Evolutionary conservation across 495 filamentous ascomycete species (phyloP).

Genomic region (Penicillium coprophilum): DNA sequence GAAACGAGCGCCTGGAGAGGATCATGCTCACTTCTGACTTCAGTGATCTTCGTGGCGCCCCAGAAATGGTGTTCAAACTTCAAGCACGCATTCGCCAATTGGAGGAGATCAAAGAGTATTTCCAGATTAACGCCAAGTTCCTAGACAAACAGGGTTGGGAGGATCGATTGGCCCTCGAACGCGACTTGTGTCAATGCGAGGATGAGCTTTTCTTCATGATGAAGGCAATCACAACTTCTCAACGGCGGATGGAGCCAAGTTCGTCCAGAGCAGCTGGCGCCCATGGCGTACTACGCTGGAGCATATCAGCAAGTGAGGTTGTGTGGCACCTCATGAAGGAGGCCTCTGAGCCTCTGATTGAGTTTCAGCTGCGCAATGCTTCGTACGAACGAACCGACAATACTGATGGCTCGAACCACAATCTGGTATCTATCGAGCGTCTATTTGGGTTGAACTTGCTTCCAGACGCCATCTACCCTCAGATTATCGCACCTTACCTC

Average conservation of each 20-base stretch:
- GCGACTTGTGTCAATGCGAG: constrained; percentile 83
- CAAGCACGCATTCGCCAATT: constrained; percentile 91
- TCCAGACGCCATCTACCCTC: constrained; percentile 86
- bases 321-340: constrained; percentile 95
- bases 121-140: constrained; percentile 86
- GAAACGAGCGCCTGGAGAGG: constrained; percentile 90
- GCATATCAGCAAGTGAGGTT: constrained; percentile 85
- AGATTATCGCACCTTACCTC: constrained; percentile 88
- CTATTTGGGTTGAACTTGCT: constrained; percentile 86
- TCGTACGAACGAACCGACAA: constrained; percentile 94
- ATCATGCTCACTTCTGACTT: constrained; percentile 99
- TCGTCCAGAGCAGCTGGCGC: constrained; percentile 70
- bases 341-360: constrained; percentile 81
- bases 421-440: constrained; percentile 79
- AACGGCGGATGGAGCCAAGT: constrained; percentile 71
- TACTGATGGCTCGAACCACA: constrained; percentile 92
- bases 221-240: constrained; percentile 97
- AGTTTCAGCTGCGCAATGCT: constrained; percentile 87
- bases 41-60: constrained; percentile 90
- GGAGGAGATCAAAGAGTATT: constrained; percentile 94
- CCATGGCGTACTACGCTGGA: constrained; percentile 81
- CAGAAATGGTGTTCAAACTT: constrained; percentile 87
- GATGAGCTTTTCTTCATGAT: constrained; percentile 99
- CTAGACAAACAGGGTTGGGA: constrained; percentile 90
- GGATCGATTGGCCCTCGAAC: constrained; percentile 79